Base-by-base conservation (phyloP, 768 basidiomycete genomes). In the Russula sp. region DNA sequence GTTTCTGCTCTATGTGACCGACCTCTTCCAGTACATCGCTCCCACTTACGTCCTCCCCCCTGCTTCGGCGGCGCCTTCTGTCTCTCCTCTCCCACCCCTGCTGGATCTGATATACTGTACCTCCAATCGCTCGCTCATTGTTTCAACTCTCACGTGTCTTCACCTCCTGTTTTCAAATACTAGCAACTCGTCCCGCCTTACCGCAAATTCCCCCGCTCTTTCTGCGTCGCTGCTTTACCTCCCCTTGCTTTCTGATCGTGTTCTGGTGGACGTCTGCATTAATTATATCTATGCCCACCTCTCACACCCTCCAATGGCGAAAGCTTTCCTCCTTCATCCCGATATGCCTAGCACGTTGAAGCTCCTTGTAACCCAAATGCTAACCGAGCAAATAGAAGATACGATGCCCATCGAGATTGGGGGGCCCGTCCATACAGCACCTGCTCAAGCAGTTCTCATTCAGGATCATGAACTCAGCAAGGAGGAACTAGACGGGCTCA, bases 251-350 rank as follows among this genome's bases (percentile, higher is more conserved):
- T 67, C 78, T 43, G 91, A 93, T 74, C 83, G 83, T 62, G 75
- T 76, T 11, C 77, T 93, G 32, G 76, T 89, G 4, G 87, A 89
- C 55, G 83, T 85, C 7, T 84, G 82, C 56, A 69, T 93, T 48
- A 89, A 87, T 72, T 90, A 85, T 69, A 70, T 93, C 14, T 90
- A 90, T 69, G 75, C 81, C 7, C 88, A 92, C 70, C 75, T 93
- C 22, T 87, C 89, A 5, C 79, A 88, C 69, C 81, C 85, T 8
- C 74, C 85, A 7, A 85, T 89, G 82, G 84, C 87, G 20, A 87
- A 88, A 67, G 83, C 85, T 7, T 92, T 93, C 69, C 74, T 93
- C 47, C 77, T 86, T 18, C 85, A 86, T 69, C 77, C 81, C 1
- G 79, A 84, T 53, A 86, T 93, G 83, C 81, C 85, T 4, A 81